Evolutionary conservation across 495 filamentous ascomycete species (phyloP).

Genomic region (Penicillium cinerascens): DNA sequence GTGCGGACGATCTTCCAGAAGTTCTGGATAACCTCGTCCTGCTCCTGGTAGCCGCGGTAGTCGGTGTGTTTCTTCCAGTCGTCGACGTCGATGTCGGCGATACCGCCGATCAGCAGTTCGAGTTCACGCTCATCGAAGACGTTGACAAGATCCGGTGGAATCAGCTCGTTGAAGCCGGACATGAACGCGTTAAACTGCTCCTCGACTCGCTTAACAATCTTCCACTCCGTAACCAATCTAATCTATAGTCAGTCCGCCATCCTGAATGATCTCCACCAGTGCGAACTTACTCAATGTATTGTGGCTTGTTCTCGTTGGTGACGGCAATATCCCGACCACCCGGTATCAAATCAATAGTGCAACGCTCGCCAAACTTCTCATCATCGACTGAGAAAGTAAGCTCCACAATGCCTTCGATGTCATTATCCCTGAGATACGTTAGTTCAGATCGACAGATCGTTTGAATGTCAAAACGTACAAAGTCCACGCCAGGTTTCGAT

Average conservation of each 20-base stretch:
- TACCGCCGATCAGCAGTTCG: constrained; percentile 95
- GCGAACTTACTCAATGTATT: constrained; percentile 79
- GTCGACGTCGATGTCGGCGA: constrained; percentile 98
- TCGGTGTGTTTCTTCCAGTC: constrained; percentile 99
- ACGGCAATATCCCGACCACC: constrained; percentile 88
- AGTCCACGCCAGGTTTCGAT: constrained; percentile 93
- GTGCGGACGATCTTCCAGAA: constrained; percentile 98
- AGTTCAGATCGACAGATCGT: constrained; percentile 4
- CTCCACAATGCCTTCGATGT: constrained; percentile 89
- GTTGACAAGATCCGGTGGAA: constrained; percentile 93
- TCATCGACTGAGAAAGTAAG: constrained; percentile 95
- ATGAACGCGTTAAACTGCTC: constrained; percentile 99
- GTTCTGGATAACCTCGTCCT: constrained; percentile 91
- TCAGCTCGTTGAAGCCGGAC: constrained; percentile 94
- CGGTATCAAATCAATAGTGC: constrained; percentile 88
- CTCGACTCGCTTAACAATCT: constrained; percentile 95
- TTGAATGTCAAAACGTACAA: constrained; percentile 48
- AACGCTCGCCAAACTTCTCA: constrained; percentile 91
- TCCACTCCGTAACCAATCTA: constrained; percentile 92
- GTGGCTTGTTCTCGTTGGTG: constrained; percentile 93
- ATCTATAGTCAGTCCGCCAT: not conserved
- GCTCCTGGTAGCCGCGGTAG: constrained; percentile 98
- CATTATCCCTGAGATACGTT: constrained; percentile 66
- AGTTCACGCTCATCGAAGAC: constrained; percentile 98
- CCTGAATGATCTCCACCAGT: not conserved